phyloP scores from a whole-genome alignment of 2,329 filamentous ascomycete species.

The Aspergillus costaricaensis region DNA sequence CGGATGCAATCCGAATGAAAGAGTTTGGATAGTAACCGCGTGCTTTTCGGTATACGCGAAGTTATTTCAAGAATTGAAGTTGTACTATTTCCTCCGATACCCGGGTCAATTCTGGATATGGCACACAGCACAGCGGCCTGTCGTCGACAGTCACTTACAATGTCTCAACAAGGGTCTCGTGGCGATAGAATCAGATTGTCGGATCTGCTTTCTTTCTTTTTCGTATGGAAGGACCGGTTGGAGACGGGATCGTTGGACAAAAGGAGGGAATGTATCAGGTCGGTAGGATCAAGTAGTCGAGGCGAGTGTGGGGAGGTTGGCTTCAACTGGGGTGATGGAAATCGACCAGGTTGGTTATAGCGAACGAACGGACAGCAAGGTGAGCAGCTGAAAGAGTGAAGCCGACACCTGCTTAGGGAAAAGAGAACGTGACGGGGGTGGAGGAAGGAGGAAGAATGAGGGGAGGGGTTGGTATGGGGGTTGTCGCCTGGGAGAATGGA shows the following conservation, averaged over 20 bases:
- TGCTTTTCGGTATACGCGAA: slow-evolving; percentile 5
- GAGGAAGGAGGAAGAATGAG: slow-evolving; percentile 27
- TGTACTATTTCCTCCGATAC: slow-evolving; percentile 4
- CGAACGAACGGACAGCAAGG: slow-evolving; percentile 53
- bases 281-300: slow-evolving; percentile 16
- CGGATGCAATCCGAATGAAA: neutral
- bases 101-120: neutral
- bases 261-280: slow-evolving; percentile 25
- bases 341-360: slow-evolving; percentile 19
- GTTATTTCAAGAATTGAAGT: slow-evolving; percentile 17
- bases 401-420: slow-evolving; percentile 52
- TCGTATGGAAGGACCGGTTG: neutral
- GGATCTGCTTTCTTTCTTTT: slow-evolving; percentile 3
- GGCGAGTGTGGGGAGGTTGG: slow-evolving; percentile 17
- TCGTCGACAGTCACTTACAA: slow-evolving; percentile 13
- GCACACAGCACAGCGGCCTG: neutral
- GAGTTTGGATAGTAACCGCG: slow-evolving; percentile 7
- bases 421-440: slow-evolving; percentile 27
- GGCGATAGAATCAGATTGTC: slow-evolving; percentile 3
- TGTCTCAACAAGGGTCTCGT: slow-evolving; percentile 9
- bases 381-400: slow-evolving; percentile 67
- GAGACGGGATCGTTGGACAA: slow-evolving; percentile 10
- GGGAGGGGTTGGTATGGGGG: slow-evolving; percentile 23
- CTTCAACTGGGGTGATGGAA: slow-evolving; percentile 20
- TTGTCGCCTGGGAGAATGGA: slow-evolving; percentile 20